Evolutionary conservation across 169 alveolate genomes (phyloP).

Genomic region (Eimeria zaria): DNA sequence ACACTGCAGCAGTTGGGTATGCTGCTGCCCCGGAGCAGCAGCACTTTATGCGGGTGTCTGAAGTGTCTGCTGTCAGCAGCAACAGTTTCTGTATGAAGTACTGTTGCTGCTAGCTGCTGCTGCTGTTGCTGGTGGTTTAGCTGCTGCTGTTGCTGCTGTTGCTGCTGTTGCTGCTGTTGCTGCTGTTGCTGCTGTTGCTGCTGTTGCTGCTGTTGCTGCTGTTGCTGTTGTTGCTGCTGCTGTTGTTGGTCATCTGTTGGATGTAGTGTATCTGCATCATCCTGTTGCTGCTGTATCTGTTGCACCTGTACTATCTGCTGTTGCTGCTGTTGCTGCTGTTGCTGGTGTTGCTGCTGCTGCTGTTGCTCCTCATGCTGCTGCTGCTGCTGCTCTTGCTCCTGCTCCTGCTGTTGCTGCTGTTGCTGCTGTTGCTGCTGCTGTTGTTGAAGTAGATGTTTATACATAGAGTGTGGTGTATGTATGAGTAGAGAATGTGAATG

Average conservation of each 20-base stretch:
- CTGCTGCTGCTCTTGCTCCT: constrained; percentile 3
- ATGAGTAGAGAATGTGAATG: no score
- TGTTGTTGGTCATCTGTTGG: no score
- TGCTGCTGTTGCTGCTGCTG: no score
- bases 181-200: constrained; percentile 32
- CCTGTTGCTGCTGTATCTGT: not conserved
- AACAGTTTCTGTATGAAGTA: not conserved
- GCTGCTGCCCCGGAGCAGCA: constrained; percentile 25
- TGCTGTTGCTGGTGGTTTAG: constrained; percentile 13
- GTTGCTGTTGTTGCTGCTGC: no score
- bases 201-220: not conserved
- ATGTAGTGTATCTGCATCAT: no score
- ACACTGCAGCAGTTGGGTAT: not conserved
- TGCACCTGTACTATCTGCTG: not conserved
- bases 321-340: not conserved
- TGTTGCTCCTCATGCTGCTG: not conserved
- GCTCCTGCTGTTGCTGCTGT: constrained; percentile 49
- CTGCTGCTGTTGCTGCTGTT: constrained; percentile 59
- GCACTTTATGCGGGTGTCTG: not conserved
- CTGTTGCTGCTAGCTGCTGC: not conserved
- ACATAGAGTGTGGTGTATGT: no score
- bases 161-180: constrained; percentile 31
- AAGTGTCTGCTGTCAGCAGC: not conserved
- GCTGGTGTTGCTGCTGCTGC: constrained; percentile 4
- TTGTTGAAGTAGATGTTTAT: no score